Evolutionary conservation across 2,329 filamentous ascomycete genomes (phyloP).

Genomic region (Erysiphe neolycopersici): DNA sequence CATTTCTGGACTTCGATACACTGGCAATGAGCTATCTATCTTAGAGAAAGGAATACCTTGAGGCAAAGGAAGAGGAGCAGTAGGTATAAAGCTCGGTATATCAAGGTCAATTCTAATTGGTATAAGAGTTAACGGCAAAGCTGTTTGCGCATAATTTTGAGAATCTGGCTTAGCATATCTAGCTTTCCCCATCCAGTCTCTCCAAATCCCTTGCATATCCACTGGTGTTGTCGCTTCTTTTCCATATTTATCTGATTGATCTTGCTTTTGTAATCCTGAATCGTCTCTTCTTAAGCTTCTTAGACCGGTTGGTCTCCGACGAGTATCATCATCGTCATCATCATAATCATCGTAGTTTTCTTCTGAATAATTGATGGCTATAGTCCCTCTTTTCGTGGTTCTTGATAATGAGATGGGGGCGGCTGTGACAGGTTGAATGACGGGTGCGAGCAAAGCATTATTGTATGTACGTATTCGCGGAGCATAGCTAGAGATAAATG

Average conservation of each 20-base stretch:
- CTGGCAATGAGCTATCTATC: constrained; percentile 45
- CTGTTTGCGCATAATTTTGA: constrained; percentile 37
- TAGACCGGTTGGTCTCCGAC: constrained; percentile 46
- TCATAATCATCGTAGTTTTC: constrained; percentile 77
- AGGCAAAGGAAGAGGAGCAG: constrained; percentile 35
- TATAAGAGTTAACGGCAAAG: constrained; percentile 68
- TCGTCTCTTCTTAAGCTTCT: constrained; percentile 64
- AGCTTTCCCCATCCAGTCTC: constrained; percentile 79
- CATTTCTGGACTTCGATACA: constrained; percentile 54
- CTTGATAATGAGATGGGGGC: constrained; percentile 41
- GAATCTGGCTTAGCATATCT: constrained; percentile 27
- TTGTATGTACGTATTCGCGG: constrained; percentile 72
- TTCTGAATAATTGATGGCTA: constrained; percentile 92
- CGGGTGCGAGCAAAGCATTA: constrained; percentile 72
- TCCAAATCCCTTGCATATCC: constrained; percentile 69
- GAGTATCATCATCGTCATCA: constrained; percentile 47
- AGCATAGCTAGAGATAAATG: constrained; percentile 76
- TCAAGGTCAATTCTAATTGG: constrained; percentile 94
- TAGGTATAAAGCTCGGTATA: constrained; percentile 48
- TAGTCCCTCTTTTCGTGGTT: constrained; percentile 92
- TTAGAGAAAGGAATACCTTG: constrained; percentile 27
- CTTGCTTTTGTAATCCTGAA: constrained; percentile 30
- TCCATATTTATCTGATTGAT: constrained; percentile 48
- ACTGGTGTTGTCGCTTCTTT: constrained; percentile 61
- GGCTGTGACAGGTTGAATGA: constrained; percentile 41